phyloP scores from a whole-genome alignment of 139 green algal genomes.

The Asterochloris erici region DNA sequence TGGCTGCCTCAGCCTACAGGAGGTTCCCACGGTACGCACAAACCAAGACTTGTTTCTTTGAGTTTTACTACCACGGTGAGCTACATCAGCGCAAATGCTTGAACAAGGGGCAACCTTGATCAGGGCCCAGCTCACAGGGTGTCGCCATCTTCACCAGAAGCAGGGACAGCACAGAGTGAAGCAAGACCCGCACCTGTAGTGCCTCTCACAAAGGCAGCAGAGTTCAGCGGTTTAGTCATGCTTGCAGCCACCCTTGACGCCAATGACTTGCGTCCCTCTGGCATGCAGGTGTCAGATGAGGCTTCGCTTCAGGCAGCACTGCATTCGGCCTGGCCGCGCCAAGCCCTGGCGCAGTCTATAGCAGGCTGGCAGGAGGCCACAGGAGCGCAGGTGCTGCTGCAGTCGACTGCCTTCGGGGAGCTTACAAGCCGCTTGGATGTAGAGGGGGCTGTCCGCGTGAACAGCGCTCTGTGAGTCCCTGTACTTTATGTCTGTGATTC shows the following conservation, averaged over 20 bases:
- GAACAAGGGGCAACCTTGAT: neutral
- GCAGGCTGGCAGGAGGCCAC: constrained; percentile 6
- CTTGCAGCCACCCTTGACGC: no score
- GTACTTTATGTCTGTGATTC: no score
- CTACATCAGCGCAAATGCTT: neutral
- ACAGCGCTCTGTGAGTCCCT: no score
- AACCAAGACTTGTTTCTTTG: constrained; percentile 23
- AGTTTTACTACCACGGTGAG: constrained; percentile 22
- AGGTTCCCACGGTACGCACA: neutral
- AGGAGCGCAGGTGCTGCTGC: neutral
- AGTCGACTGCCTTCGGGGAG: no score
- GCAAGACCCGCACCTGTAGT: no score
- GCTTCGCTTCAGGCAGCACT: neutral
- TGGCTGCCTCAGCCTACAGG: neutral
- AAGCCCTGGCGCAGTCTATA: neutral
- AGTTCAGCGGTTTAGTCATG: no score
- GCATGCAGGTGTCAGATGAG: neutral
- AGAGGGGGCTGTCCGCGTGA: no score
- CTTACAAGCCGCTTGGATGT: no score
- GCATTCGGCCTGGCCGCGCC: neutral
- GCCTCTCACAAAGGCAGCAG: no score
- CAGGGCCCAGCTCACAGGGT: neutral
- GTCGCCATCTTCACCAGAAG: no score
- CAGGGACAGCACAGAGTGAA: no score
- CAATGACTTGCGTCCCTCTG: no score